phyloP scores from a whole-genome alignment of 192 early-diverging fungal genomes.

The Rhizoclosmatium globosum region DNA sequence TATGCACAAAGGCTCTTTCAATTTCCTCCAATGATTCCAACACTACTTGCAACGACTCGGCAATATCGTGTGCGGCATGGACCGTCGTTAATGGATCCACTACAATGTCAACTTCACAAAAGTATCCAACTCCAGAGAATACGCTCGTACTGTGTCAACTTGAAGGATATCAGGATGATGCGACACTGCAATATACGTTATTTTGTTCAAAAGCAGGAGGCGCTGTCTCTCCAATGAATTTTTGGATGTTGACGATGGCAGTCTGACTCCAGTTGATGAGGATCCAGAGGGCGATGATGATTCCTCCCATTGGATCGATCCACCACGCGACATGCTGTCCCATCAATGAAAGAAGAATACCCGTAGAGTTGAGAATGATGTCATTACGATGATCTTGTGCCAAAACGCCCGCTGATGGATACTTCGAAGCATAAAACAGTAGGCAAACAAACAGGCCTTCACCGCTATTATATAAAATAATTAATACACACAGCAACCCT shows the following conservation, averaged over 20 bases:
- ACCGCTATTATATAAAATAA: neutral
- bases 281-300: slow-evolving; percentile 73
- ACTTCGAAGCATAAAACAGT: slow-evolving; percentile 39
- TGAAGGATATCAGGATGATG: slow-evolving; percentile 48
- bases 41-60: slow-evolving; percentile 88
- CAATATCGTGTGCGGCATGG: slow-evolving; percentile 87
- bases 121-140: slow-evolving; percentile 88
- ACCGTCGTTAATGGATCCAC: slow-evolving; percentile 84
- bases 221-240: slow-evolving; percentile 79
- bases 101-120: slow-evolving; percentile 97
- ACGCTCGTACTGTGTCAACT: slow-evolving; percentile 74
- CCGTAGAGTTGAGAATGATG: slow-evolving; percentile 70
- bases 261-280: slow-evolving; percentile 71
- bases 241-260: slow-evolving; percentile 71
- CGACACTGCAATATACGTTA: slow-evolving; percentile 79
- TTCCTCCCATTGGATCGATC: slow-evolving; percentile 75
- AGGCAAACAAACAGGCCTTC: neutral
- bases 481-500: neutral
- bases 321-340: slow-evolving; percentile 66
- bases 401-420: slow-evolving; percentile 69
- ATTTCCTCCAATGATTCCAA: slow-evolving; percentile 87
- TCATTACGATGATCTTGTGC: slow-evolving; percentile 83
- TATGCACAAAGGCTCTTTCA: slow-evolving; percentile 93
- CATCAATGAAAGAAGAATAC: slow-evolving; percentile 66
- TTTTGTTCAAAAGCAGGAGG: slow-evolving; percentile 76